A percentile compares a stretch with the other conserved stretches of the same genome.
phyloP scores from a whole-genome alignment of 257 asterid species.

The Paulownia fortunei region DNA sequence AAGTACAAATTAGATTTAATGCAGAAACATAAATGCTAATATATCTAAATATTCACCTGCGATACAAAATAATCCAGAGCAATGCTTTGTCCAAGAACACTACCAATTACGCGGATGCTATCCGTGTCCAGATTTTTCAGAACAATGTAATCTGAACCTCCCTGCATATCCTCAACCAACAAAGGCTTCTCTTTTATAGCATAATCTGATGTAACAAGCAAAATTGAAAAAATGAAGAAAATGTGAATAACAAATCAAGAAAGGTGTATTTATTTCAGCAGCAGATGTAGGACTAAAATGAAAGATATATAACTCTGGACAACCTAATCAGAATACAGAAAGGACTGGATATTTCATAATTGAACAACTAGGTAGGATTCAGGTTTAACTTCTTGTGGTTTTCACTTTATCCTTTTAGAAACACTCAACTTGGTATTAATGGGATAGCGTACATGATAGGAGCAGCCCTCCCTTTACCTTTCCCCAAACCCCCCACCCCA shows the following conservation, averaged over 20 bases:
- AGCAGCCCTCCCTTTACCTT: background rate
- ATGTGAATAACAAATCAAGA: conserved; percentile 6
- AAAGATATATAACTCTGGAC: background rate
- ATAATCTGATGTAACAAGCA: conserved; percentile 64
- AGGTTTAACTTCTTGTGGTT: background rate
- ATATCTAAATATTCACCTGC: conserved; percentile 61
- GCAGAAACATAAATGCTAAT: background rate
- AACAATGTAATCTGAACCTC: conserved; percentile 86
- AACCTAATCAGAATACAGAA: background rate
- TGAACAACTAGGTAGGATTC: conserved; percentile 1
- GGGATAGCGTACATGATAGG: background rate
- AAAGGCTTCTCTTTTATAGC: conserved; percentile 89
- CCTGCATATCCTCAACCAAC: conserved; percentile 90
- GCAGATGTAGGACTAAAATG: background rate
- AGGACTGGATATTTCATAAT: background rate
- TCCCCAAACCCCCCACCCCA: conserved; percentile 1
- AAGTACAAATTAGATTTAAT: background rate
- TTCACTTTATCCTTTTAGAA: background rate
- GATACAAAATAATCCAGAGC: conserved; percentile 96
- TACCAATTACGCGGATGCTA: conserved; percentile 86
- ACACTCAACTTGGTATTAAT: background rate
- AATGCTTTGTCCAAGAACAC: conserved; percentile 97
- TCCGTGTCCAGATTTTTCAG: conserved; percentile 80
- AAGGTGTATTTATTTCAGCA: background rate
- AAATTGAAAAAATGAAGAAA: background rate